Evolutionary conservation across 345 rosid genomes (phyloP).

Genomic region (Moricandia moricandioides): DNA sequence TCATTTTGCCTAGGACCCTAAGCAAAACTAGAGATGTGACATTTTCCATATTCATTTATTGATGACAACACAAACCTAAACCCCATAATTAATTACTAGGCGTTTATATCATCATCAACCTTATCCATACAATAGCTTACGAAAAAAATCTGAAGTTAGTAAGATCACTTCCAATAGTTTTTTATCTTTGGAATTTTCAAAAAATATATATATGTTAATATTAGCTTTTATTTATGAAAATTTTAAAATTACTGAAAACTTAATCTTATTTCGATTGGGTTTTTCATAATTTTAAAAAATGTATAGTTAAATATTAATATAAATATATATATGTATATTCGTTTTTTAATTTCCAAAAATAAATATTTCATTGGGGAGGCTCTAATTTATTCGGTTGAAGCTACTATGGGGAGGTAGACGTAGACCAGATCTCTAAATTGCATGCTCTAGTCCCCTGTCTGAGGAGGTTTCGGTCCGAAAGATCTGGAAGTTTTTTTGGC

Average conservation of each 20-base stretch:
- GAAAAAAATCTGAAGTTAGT: background rate
- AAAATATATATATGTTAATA: no score
- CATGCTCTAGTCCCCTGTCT: background rate
- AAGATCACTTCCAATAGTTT: no score
- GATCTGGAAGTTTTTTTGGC: background rate
- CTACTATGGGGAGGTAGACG: background rate
- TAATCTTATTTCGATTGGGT: no score
- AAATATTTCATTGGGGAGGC: no score
- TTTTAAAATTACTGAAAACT: no score
- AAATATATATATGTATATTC: no score
- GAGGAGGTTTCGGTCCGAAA: background rate
- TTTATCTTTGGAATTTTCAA: no score
- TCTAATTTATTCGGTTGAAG: background rate
- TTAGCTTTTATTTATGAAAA: no score
- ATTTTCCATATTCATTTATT: slow-evolving; percentile 24
- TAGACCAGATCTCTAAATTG: background rate
- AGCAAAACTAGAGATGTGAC: slow-evolving; percentile 33
- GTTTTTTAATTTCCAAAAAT: no score
- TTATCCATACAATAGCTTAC: background rate
- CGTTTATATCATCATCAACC: slow-evolving; percentile 9
- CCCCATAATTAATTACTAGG: slow-evolving; percentile 2
- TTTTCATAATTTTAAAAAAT: no score
- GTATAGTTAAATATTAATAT: no score
- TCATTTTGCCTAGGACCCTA: slow-evolving; percentile 35
- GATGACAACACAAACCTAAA: slow-evolving; percentile 34